Evolutionary conservation across 345 rosid species (phyloP).

Genomic region (Laguncularia racemosa): DNA sequence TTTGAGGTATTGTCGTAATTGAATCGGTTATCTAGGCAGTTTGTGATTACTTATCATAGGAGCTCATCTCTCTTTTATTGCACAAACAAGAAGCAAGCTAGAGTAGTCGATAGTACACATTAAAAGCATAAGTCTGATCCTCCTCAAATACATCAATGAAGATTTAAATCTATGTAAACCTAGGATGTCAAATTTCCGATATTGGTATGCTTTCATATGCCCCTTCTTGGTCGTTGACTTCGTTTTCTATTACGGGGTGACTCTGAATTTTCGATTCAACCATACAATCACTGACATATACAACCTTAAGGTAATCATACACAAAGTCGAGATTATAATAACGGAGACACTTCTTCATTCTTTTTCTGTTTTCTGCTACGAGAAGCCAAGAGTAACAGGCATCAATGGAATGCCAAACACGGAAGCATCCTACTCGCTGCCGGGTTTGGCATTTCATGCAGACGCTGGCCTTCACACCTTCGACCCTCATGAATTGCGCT

Average conservation of each 20-base stretch:
- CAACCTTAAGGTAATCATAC: constrained; percentile 45
- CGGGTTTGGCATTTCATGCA: constrained; percentile 28
- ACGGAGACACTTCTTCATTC: constrained; percentile 24
- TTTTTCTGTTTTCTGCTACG: constrained; percentile 21
- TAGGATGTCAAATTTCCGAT: too few relatives aligned
- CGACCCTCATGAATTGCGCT: constrained; percentile 32
- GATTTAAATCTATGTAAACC: too few relatives aligned
- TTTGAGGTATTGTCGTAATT: too few relatives aligned
- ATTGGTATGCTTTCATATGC: too few relatives aligned
- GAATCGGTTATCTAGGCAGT: too few relatives aligned
- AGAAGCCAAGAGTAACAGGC: constrained; percentile 46
- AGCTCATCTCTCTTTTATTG: too few relatives aligned
- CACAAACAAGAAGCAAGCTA: too few relatives aligned
- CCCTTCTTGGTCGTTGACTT: constrained; percentile 10
- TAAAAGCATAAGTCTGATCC: too few relatives aligned
- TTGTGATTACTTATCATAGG: too few relatives aligned
- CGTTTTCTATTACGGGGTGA: constrained; percentile 6
- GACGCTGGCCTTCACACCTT: constrained; percentile 41
- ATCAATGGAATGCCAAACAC: constrained; percentile 39
- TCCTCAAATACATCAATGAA: too few relatives aligned
- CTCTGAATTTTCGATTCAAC: background rate
- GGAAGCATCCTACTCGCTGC: constrained; percentile 27
- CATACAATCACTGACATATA: constrained; percentile 24
- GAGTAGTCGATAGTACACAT: too few relatives aligned
- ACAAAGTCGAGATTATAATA: constrained; percentile 18